phyloP scores from a whole-genome alignment of 805 yeast genomes.

The Ogataea paradorogensis region DNA sequence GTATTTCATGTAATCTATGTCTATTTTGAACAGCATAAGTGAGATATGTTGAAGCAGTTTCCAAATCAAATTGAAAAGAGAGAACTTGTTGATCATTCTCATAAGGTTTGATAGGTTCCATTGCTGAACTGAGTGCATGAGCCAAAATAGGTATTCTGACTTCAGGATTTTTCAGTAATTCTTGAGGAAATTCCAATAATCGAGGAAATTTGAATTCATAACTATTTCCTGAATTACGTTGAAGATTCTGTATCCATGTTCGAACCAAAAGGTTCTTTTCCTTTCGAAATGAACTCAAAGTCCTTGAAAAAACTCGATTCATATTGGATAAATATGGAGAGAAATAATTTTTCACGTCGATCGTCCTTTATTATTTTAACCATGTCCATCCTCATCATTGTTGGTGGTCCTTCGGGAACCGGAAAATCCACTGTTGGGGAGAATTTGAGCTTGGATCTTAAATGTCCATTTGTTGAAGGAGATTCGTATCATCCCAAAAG shows the following conservation, averaged over 20 bases:
- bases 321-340: neutral
- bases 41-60: slow-evolving; percentile 11
- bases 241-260: too few relatives aligned
- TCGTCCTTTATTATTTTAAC: slow-evolving; percentile 1
- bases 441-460: slow-evolving; percentile 41
- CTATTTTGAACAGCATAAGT: slow-evolving; percentile 12
- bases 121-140: too few relatives aligned
- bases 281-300: neutral
- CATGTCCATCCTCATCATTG: slow-evolving; percentile 37
- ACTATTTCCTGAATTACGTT: neutral
- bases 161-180: slow-evolving; percentile 6
- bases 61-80: slow-evolving; percentile 8
- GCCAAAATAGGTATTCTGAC: too few relatives aligned
- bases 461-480: slow-evolving; percentile 74
- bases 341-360: slow-evolving; percentile 4
- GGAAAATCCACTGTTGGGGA: slow-evolving; percentile 84
- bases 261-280: too few relatives aligned
- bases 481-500: slow-evolving; percentile 68
- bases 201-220: slow-evolving; percentile 8
- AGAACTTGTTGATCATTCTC: neutral
- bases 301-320: neutral
- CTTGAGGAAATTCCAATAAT: slow-evolving; percentile 10
- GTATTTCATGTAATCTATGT: slow-evolving; percentile 8
- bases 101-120: too few relatives aligned
- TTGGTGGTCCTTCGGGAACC: slow-evolving; percentile 96